phyloP scores from a whole-genome alignment of 1,284 basidiomycete genomes.

The Heterobasidion occidentale region DNA sequence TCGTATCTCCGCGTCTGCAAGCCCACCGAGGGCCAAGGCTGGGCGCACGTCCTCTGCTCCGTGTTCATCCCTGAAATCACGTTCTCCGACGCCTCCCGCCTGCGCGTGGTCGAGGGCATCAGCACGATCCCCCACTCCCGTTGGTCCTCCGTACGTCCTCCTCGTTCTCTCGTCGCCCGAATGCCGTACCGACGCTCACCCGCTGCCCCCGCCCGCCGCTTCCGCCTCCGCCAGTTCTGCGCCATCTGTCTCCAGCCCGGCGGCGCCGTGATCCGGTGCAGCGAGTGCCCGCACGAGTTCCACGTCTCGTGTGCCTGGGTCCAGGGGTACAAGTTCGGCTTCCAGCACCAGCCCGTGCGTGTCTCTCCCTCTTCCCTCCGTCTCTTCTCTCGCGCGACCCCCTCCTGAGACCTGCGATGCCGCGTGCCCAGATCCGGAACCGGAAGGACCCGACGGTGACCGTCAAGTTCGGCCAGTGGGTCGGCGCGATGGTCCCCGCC shows the following conservation, averaged over 20 bases:
- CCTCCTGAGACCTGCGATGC: conserved; percentile 4
- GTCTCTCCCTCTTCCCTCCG: conserved; percentile 18
- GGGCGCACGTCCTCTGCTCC: conserved; percentile 88
- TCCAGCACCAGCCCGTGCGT: conserved; percentile 80
- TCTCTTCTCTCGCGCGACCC: neutral
- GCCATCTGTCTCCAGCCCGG: conserved; percentile 57
- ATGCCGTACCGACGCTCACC: neutral
- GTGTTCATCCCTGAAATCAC: conserved; percentile 80
- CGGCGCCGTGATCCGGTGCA: conserved; percentile 82
- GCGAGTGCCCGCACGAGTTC: conserved; percentile 73
- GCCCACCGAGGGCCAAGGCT: conserved; percentile 90
- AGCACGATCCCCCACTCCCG: conserved; percentile 61
- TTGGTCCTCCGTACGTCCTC: conserved; percentile 54
- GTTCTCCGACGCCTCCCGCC: conserved; percentile 65
- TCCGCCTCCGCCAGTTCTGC: conserved; percentile 37
- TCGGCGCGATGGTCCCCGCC: conserved; percentile 76
- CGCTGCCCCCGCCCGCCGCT: neutral
- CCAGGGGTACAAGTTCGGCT: conserved; percentile 77
- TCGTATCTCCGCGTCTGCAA: conserved; percentile 79
- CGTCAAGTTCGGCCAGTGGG: conserved; percentile 81
- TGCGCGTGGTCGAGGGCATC: conserved; percentile 84
- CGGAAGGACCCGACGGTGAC: conserved; percentile 57
- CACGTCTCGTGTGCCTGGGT: conserved; percentile 91
- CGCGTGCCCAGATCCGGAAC: conserved; percentile 55
- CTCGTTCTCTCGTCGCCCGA: neutral